phyloP scores from a whole-genome alignment of 306 rosid genomes.

The Malus orientalis region DNA sequence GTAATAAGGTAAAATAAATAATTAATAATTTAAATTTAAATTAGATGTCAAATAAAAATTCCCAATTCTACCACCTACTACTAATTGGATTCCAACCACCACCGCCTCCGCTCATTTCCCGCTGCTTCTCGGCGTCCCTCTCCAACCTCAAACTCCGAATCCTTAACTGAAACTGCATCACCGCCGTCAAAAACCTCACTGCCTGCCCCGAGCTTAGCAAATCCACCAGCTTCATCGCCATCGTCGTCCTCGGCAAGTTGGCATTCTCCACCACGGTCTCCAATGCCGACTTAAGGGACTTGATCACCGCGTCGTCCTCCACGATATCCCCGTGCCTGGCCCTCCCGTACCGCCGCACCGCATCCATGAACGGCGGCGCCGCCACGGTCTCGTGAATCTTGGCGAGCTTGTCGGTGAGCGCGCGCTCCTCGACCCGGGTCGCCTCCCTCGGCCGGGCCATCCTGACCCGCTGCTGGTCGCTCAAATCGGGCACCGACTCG shows the following conservation, averaged over 20 bases:
- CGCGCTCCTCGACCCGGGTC: slow-evolving; percentile 44
- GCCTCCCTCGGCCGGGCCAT: slow-evolving; percentile 25
- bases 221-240: slow-evolving; percentile 14
- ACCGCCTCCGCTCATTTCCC: background rate
- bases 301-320: slow-evolving; percentile 5
- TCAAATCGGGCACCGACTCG: slow-evolving; percentile 35
- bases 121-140: background rate
- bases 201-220: slow-evolving; percentile 45
- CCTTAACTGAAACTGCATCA: slow-evolving; percentile 50
- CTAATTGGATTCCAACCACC: background rate
- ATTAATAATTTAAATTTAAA: no score
- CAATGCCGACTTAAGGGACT: background rate
- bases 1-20: no score
- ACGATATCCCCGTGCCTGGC: background rate
- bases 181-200: slow-evolving; percentile 37
- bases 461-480: slow-evolving; percentile 33
- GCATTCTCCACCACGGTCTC: no score
- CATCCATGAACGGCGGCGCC: slow-evolving; percentile 42
- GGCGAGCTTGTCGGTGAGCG: slow-evolving; percentile 51
- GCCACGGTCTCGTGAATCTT: slow-evolving; percentile 68
- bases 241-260: no score
- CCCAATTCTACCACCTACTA: background rate
- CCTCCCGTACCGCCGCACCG: slow-evolving; percentile 19
- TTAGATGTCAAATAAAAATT: no score
- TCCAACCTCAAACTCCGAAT: slow-evolving; percentile 24